Base-by-base conservation (phyloP, 805 yeast species). In the Barnettozyma salicaria region DNA sequence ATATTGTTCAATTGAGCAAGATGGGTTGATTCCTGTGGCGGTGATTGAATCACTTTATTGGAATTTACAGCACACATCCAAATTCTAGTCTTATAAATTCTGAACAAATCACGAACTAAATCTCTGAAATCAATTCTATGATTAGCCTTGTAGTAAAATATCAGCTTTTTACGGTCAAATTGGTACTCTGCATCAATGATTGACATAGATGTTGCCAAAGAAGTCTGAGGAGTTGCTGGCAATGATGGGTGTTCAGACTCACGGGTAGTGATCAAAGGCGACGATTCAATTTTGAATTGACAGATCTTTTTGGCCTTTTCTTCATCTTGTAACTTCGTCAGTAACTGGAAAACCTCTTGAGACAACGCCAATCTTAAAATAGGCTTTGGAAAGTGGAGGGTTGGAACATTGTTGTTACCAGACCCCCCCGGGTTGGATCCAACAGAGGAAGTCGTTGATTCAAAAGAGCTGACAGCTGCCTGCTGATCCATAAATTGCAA, bases 131-230 rank as follows among this genome's bases (percentile, higher is more conserved):
- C 92, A 42, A 82, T 74, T 50, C 92, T 64, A 50, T 78, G 80
- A 34, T 74, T 68, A 51, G 81, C 74, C 34, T 67, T 70, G 52
- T 80, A 80, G 58, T 82, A 83, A 47, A 83, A 78, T 7, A 82
- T 83, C 47, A 83, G 65, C 50, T 84, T 84, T 50, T 81, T 78
- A 41, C 84, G 72, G 56, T 84, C 94, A 60, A 80, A 82, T 59
- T 84, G 94, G 56, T 80, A 83, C 55, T 84, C 94, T 2, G 86
- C 82, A 55, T 82, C 85, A 47, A 83, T 68, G 35, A 84, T 72
- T 45, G 74, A 73, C 67, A 84, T 61, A 10, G 41, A 40, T 7
- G 30, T 18, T 10, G 40, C 25, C 18, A 40, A 24, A 12, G 39
- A 21, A 18, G 34, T 35, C 26, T 39, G 42, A 6, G 42, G 42